Base-by-base conservation (phyloP, 2,329 filamentous ascomycete genomes). In the Cryphonectria parasitica region DNA sequence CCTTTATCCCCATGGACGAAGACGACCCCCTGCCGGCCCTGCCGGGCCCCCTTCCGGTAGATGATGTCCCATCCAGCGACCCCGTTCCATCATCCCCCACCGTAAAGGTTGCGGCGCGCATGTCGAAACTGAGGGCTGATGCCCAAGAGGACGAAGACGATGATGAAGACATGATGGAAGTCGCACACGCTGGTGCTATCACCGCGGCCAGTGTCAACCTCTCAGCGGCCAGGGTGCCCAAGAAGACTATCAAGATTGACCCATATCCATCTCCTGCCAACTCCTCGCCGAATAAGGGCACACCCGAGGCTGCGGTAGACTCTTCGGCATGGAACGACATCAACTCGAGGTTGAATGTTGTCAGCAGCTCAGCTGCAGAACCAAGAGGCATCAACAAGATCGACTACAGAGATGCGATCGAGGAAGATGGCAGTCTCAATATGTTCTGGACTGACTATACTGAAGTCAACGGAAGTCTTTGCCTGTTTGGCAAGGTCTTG, bases 371-470 rank as follows among this genome's bases (percentile, higher is more conserved):
- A 4, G 84, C 87, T 5, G 79, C 88, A 3, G 91, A 94, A 74
- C 83, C 85, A 45, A 84, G 84, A 36, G 86, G 84, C 11, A 88
- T 93, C 74, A 94, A 94, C 56, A 99, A 98, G 81, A 87, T 98
- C 64, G 90, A 91, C 74, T 87, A 93, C 70, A 89, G 92, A 73
- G 92, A 97, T 80, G 94, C 93, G n/a, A 83, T 97, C n/a, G 95
- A 98, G 79, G 90, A 93, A 73, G 95, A 99, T 77, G 96, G 95
- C 49, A 97, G 92, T 75, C 85, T 99, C 41, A 91, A 91, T 75
- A 94, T 99, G 84, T 99, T 98, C 83, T 99, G 96, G 96, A 92
- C 93, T 10, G 96, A 99, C 80, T 99, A 97, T 77, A 94, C 92
- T 0, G 96, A 99, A 78, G 85, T 97, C 78, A 94, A 95, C 76